Evolutionary conservation across 768 basidiomycete species (phyloP).

Genomic region (Hortiboletus campestris): DNA sequence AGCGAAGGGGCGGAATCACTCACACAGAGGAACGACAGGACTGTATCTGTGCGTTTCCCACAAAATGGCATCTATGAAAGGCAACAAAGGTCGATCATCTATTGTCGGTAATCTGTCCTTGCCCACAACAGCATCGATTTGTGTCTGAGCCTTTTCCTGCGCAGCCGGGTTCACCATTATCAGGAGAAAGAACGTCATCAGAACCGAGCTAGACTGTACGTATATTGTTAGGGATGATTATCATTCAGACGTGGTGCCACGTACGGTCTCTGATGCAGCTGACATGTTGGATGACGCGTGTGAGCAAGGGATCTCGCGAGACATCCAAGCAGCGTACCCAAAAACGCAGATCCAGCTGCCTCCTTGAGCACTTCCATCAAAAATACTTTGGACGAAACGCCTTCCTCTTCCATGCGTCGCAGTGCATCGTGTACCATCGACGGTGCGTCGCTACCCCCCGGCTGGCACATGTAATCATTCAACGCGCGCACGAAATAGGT

Average conservation of each 20-base stretch:
- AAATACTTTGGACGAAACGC: background rate
- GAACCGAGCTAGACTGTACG: background rate
- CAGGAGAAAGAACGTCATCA: slow-evolving; percentile 2
- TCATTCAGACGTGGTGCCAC: background rate
- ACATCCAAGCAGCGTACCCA: background rate
- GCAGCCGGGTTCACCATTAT: slow-evolving; percentile 11
- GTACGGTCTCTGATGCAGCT: slow-evolving; percentile 6
- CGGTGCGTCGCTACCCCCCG: background rate
- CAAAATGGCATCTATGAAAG: slow-evolving; percentile 36
- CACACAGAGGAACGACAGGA: slow-evolving; percentile 2
- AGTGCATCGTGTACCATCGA: slow-evolving; percentile 5
- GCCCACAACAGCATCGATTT: slow-evolving; percentile 16
- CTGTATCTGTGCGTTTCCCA: slow-evolving; percentile 25
- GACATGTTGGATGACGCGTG: background rate
- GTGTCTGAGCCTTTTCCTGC: slow-evolving; percentile 5
- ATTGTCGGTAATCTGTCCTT: slow-evolving; percentile 10
- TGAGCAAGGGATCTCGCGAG: too few species aligned
- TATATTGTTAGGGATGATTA: too few species aligned
- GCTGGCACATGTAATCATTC: background rate
- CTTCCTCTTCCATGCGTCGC: background rate
- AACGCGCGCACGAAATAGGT: too few species aligned
- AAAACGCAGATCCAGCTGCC: background rate
- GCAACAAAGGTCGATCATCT: slow-evolving; percentile 22
- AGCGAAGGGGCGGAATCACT: background rate
- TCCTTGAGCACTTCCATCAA: slow-evolving; percentile 1